These are phyloP conservation scores for Starmerella etchellsii DNA, from an alignment of 805 yeast genomes.

Conservation along the genomic window DNA sequence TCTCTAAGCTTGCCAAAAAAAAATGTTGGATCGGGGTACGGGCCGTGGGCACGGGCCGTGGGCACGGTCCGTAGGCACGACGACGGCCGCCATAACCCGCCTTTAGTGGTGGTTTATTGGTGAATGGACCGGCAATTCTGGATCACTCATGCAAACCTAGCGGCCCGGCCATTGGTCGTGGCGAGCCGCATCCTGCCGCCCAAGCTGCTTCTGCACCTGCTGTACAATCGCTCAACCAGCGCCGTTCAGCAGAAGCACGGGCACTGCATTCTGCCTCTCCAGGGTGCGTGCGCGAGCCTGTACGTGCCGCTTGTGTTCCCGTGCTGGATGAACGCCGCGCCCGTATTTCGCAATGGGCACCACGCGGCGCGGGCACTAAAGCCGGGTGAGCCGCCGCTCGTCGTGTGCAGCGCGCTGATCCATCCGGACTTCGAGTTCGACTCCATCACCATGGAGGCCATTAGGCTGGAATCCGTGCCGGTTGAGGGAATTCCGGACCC, in stretches of 20 bases:
- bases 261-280: constrained; percentile 15
- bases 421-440: constrained; percentile 20
- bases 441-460: constrained; percentile 13
- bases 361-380: constrained; percentile 8
- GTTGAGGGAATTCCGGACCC: constrained; percentile 6
- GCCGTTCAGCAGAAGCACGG: constrained; percentile 12
- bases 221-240: constrained; percentile 9
- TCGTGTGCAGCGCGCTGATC: constrained; percentile 17
- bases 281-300: constrained; percentile 16
- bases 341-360: constrained; percentile 6
- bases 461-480: constrained; percentile 2
- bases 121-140: constrained; percentile 11
- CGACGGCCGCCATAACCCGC: too few relatives aligned
- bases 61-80: too few relatives aligned
- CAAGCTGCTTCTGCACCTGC: constrained; percentile 8
- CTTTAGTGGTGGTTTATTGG: not conserved
- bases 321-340: constrained; percentile 12
- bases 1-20: too few relatives aligned
- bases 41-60: too few relatives aligned
- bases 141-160: constrained; percentile 4
- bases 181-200: constrained; percentile 6
- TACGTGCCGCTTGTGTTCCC: constrained; percentile 17
- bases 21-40: too few relatives aligned
- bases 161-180: constrained; percentile 9
- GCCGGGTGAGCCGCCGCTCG: constrained; percentile 9